Conservation (phyloP, 768 basidiomycete genomes). For the Lentinula lateritia region DNA sequence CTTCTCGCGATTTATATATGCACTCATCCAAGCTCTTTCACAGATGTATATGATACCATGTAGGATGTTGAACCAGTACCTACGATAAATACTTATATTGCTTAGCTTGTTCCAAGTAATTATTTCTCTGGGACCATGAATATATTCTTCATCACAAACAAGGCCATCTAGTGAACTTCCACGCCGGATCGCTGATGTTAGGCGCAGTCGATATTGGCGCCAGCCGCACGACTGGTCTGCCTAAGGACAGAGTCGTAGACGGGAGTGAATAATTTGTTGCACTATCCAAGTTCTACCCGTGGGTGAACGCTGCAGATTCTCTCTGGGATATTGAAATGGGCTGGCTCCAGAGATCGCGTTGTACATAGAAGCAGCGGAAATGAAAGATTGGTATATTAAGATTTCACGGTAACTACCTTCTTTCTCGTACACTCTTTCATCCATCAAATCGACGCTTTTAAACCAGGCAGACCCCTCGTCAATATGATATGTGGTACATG, state of each 20-base stretch:
- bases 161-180: constrained; percentile 80
- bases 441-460: background rate
- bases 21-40: background rate
- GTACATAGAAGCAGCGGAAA: constrained; percentile 29
- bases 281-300: constrained; percentile 25
- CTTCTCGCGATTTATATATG: background rate
- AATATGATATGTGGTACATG: constrained; percentile 20
- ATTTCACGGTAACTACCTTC: constrained; percentile 32
- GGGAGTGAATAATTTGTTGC: constrained; percentile 53
- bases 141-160: constrained; percentile 56
- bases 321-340: constrained; percentile 31
- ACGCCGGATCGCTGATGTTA: constrained; percentile 71
- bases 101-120: constrained; percentile 52
- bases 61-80: constrained; percentile 52
- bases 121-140: constrained; percentile 18
- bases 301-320: background rate
- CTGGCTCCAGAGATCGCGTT: constrained; percentile 68
- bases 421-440: background rate
- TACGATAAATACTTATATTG: constrained; percentile 49
- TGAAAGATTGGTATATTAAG: constrained; percentile 70
- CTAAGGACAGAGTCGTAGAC: constrained; percentile 51
- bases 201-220: constrained; percentile 55
- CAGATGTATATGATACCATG: constrained; percentile 77
- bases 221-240: constrained; percentile 36
- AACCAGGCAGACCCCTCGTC: constrained; percentile 14